Conservation (phyloP, 805 yeast species). For the Metschnikowia reukaufii region DNA sequence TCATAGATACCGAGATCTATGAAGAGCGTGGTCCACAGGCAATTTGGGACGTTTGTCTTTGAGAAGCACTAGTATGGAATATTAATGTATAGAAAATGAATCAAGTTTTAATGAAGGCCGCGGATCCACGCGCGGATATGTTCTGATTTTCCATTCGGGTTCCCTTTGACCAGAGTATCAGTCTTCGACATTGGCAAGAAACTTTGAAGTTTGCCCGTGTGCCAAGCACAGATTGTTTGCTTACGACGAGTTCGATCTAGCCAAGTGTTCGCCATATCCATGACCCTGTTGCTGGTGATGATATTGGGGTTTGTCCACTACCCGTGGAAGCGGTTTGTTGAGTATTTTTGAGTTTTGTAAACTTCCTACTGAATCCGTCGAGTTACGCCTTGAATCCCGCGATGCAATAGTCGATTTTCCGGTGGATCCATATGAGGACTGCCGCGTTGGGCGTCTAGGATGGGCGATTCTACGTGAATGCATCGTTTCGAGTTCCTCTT, state of each 20-base stretch:
- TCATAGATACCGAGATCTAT: slow-evolving; percentile 67
- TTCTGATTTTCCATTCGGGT: no score
- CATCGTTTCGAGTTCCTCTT: background rate
- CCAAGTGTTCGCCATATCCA: slow-evolving; percentile 15
- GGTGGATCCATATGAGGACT: background rate
- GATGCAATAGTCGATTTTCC: background rate
- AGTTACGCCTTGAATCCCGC: background rate
- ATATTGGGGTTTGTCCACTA: background rate
- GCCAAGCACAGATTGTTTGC: slow-evolving; percentile 39
- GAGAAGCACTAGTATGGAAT: background rate
- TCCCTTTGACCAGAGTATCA: slow-evolving; percentile 1
- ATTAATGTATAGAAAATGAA: slow-evolving; percentile 3
- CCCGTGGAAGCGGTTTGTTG: slow-evolving; percentile 4
- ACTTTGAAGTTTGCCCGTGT: slow-evolving; percentile 39
- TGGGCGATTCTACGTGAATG: background rate
- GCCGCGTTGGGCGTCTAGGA: background rate
- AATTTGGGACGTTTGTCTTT: slow-evolving; percentile 61
- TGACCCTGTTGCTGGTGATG: no score
- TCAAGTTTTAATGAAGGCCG: background rate
- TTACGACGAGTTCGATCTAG: slow-evolving; percentile 32
- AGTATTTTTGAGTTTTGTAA: background rate
- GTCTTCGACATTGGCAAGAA: slow-evolving; percentile 31
- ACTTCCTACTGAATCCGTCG: background rate
- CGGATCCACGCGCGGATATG: no score
- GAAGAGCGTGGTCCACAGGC: slow-evolving; percentile 79